A percentile compares a stretch with the other conserved stretches of the same genome.
Evolutionary conservation across 495 filamentous ascomycete species (phyloP).

Genomic region (Physcia stellaris): DNA sequence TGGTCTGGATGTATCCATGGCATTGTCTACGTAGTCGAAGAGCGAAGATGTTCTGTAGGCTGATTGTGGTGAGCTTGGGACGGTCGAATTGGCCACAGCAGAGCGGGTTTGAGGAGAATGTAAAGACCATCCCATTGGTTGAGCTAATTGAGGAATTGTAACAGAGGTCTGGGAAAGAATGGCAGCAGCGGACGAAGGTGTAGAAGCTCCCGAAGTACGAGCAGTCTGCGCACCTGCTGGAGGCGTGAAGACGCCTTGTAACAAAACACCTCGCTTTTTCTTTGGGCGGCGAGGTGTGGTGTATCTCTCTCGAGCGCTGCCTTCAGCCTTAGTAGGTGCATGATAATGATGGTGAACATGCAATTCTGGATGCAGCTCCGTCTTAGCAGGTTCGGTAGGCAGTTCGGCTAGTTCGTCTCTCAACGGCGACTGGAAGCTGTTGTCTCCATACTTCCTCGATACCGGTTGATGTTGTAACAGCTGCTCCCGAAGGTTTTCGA

Average conservation of each 20-base stretch:
- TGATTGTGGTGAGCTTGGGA: conserved; percentile 71
- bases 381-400: conserved; percentile 31
- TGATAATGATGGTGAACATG: conserved; percentile 94
- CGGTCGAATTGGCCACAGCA: conserved; percentile 52
- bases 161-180: conserved; percentile 52
- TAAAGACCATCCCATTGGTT: conserved; percentile 46
- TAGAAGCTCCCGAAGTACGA: conserved; percentile 28
- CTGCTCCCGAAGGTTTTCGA: conserved; percentile 73
- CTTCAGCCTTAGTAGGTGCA: conserved; percentile 34
- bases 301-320: conserved; percentile 31
- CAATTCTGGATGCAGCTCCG: conserved; percentile 51
- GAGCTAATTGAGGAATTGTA: conserved; percentile 31
- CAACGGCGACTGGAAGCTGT: conserved; percentile 33
- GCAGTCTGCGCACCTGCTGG: conserved; percentile 28
- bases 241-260: conserved; percentile 46
- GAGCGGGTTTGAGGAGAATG: conserved; percentile 43
- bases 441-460: conserved; percentile 22
- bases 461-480: conserved; percentile 63
- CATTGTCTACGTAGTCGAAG: conserved; percentile 54
- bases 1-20: conserved; percentile 46
- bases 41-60: conserved; percentile 52
- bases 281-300: conserved; percentile 41
- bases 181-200: conserved; percentile 37
- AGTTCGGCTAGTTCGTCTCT: conserved; percentile 59
- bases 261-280: conserved; percentile 53